A percentile compares a stretch with the other conserved stretches of the same genome.
Evolutionary conservation across 202 grass and related monocot species (phyloP).

Genomic region (Sporobolus alterniflorus): DNA sequence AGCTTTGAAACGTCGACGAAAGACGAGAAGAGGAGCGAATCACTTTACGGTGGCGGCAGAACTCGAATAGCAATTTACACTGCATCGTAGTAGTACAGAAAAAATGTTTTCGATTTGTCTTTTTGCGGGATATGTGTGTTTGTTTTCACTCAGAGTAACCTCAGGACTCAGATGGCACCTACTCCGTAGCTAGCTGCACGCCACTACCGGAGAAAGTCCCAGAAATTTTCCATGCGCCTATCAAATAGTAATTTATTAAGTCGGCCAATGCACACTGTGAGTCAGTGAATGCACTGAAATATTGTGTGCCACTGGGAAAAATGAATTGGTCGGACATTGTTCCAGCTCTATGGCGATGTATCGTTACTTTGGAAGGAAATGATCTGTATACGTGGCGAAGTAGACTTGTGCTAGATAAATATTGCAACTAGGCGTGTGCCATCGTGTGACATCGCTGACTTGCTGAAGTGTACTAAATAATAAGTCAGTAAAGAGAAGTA

Average conservation of each 20-base stretch:
- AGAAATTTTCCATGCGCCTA: not conserved
- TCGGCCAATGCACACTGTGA: conserved; percentile 15
- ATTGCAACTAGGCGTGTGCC: not conserved
- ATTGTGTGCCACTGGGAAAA: conserved; percentile 4
- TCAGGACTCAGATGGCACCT: not conserved
- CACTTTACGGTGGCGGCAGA: conserved; percentile 27
- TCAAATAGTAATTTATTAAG: not conserved
- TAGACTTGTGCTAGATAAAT: not conserved
- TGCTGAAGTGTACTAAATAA: not conserved
- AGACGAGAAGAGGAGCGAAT: not conserved
- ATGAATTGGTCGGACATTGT: not conserved
- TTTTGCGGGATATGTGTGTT: not conserved
- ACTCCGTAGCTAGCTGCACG: too few species aligned
- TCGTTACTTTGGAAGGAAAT: not conserved
- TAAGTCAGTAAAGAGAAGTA: too few species aligned
- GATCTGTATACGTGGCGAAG: conserved; percentile 6
- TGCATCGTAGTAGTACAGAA: not conserved
- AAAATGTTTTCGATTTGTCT: not conserved
- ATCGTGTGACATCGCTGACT: not conserved
- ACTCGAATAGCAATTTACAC: not conserved
- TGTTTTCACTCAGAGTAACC: not conserved
- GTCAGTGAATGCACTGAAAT: conserved; percentile 19
- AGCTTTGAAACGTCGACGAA: not conserved
- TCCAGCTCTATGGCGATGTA: not conserved
- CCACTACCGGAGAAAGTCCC: conserved; percentile 1